These are phyloP conservation scores for Fusarium globosum DNA, from an alignment of 2,329 filamentous ascomycete genomes.

Conservation along the genomic window DNA sequence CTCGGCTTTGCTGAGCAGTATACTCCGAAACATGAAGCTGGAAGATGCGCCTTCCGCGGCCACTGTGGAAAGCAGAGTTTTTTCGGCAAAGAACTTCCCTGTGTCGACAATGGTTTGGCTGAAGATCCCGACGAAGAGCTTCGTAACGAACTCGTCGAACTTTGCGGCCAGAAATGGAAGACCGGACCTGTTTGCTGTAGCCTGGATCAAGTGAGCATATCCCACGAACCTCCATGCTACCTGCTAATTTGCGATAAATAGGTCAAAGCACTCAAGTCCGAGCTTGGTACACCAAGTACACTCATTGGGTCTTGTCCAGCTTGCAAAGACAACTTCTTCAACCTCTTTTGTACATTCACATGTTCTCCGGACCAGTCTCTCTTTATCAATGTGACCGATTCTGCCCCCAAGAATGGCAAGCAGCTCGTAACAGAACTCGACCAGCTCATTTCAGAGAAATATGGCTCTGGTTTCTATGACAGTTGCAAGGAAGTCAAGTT, in stretches of 20 bases:
- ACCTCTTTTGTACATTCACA: conserved; percentile 97
- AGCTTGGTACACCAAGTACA: conserved; percentile 86
- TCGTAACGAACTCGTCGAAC: conserved; percentile 80
- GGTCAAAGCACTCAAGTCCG: conserved; percentile 83
- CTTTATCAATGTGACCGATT: conserved; percentile 91
- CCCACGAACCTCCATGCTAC: conserved; percentile 24
- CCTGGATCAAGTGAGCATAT: conserved; percentile 73
- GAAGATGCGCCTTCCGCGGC: conserved; percentile 89
- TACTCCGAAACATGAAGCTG: conserved; percentile 80
- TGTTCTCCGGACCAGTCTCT: conserved; percentile 97
- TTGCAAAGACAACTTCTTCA: conserved; percentile 98
- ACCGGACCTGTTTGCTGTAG: conserved; percentile 87
- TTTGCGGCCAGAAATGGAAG: conserved; percentile 91
- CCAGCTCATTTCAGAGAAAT: conserved; percentile 85
- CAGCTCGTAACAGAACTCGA: conserved; percentile 87
- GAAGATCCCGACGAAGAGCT: conserved; percentile 77
- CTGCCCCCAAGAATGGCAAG: conserved; percentile 69
- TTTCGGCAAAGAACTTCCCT: conserved; percentile 90
- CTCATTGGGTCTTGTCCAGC: conserved; percentile 95
- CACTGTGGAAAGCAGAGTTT: conserved; percentile 92
- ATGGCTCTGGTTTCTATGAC: conserved; percentile 89
- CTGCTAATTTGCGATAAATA: conserved; percentile 49
- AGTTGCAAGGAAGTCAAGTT: conserved; percentile 99
- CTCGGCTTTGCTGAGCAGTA: conserved; percentile 44
- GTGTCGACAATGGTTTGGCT: conserved; percentile 89